Evolutionary conservation across 2,329 filamentous ascomycete genomes (phyloP).

Genomic region (Fonsecaea nubica): DNA sequence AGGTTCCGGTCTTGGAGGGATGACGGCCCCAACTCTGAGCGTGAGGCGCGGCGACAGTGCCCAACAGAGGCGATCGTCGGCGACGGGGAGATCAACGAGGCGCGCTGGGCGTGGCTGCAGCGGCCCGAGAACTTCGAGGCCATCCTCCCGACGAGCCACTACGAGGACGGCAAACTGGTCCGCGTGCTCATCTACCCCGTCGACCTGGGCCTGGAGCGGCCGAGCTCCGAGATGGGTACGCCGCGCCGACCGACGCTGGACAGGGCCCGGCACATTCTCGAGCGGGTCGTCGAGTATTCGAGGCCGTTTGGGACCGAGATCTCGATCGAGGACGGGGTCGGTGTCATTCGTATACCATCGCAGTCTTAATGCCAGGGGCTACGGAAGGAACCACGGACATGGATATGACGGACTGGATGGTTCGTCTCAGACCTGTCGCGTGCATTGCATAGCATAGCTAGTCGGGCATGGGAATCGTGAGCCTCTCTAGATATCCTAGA

Average conservation of each 20-base stretch:
- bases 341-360: not conserved
- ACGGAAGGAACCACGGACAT: no score
- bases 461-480: no score
- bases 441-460: no score
- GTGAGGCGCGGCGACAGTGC: not conserved
- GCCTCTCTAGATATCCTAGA: no score
- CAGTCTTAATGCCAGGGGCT: not conserved
- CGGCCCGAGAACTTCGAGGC: constrained; percentile 14
- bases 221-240: constrained; percentile 11
- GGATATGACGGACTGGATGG: no score
- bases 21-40: not conserved
- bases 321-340: constrained; percentile 7
- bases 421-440: no score
- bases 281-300: constrained; percentile 10
- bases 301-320: constrained; percentile 16
- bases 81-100: constrained; percentile 12
- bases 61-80: not conserved
- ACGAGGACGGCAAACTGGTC: constrained; percentile 3
- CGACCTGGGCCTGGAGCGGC: not conserved
- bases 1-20: constrained; percentile 14
- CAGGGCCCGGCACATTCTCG: constrained; percentile 6
- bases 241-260: constrained; percentile 6
- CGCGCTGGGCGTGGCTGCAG: constrained; percentile 13
- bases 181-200: constrained; percentile 5
- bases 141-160: constrained; percentile 6